Evolutionary conservation across 108 stramenopile genomes (phyloP).

Genomic region (Schizochytrium sp.): DNA sequence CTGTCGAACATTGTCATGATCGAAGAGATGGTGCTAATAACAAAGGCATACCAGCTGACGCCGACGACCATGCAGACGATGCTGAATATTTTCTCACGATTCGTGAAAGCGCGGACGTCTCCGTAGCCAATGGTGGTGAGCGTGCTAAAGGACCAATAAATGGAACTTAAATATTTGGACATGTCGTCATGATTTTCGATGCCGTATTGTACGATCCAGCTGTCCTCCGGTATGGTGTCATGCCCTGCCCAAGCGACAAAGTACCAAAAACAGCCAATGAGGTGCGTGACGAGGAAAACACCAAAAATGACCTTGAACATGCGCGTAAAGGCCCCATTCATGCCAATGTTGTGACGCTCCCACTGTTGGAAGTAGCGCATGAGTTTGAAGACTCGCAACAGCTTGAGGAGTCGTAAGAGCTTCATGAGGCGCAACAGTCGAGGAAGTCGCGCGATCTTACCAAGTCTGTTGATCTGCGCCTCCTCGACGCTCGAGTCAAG

Average conservation of each 20-base stretch:
- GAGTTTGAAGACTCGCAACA: background rate
- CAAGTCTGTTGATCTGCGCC: background rate
- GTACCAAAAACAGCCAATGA: conserved; percentile 47
- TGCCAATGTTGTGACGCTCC: background rate
- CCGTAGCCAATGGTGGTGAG: conserved; percentile 50
- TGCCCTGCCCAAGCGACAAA: conserved; percentile 34
- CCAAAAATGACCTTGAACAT: conserved; percentile 40
- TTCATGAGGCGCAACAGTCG: background rate
- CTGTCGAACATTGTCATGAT: conserved; percentile 32
- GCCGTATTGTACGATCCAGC: conserved; percentile 26
- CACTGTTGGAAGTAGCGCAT: background rate
- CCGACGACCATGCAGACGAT: conserved; percentile 46
- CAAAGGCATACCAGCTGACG: conserved; percentile 43
- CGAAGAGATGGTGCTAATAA: conserved; percentile 32
- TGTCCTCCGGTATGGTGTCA: conserved; percentile 9
- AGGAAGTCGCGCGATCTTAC: conserved; percentile 1
- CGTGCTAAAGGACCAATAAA: conserved; percentile 51
- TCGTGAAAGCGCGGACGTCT: conserved; percentile 37
- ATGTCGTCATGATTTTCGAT: background rate
- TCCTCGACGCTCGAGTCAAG: background rate
- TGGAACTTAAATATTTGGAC: conserved; percentile 25
- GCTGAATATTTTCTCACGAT: conserved; percentile 33
- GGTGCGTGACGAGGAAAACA: conserved; percentile 39
- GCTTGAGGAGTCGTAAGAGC: background rate
- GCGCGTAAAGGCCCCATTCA: conserved; percentile 31